Base-by-base conservation (phyloP, 2,329 filamentous ascomycete species). In the Colletotrichum chlorophyti region DNA sequence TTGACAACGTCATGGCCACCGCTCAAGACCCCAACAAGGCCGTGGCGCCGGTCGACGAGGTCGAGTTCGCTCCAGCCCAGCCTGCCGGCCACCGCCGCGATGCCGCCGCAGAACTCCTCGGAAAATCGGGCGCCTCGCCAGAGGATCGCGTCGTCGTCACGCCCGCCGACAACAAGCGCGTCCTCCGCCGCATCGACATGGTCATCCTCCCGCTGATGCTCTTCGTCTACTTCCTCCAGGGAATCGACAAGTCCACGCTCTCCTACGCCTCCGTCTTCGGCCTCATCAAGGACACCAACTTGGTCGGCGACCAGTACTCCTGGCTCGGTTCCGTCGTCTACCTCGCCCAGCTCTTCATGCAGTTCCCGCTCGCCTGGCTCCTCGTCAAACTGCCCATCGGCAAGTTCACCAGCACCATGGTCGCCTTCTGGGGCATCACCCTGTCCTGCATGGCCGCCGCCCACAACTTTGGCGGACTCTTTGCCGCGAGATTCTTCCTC, bases 251-350 rank as follows among this genome's bases (percentile, higher is more conserved):
- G 53, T 52, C 61, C 9, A 63, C 61, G 10, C 59, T 63, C 35
- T 45, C 58, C 2, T 89, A 88, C 64, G 83, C 83, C 3, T 86
- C 85, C 0, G 82, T 88, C 10, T 88, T 88, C 63, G 85, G 85
- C 3, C 74, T 89, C 10, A 80, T 85, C 27, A 74, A 85, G 48
- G 83, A 87, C 66, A 81, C 84, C 0, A 67, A 79, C 35, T 79
- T 89, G 2, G 72, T 79, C 8, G 83, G 83, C 14, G 74, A 83
- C 45, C 77, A 88, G 76, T 79, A 75, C 64, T 86, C 84, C 2
- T 87, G 84, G 84, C 79, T 88, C 0, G 82, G 83, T 0, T 86
- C 83, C 2, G 80, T 88, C 48, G 72, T 88, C 12, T 88, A 83
- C 64, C 71, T 86, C n/a, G 83, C 83, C 1, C 83, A 86, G 65